phyloP scores from a whole-genome alignment of 129 eudicot species.

The Apium graveolens region DNA sequence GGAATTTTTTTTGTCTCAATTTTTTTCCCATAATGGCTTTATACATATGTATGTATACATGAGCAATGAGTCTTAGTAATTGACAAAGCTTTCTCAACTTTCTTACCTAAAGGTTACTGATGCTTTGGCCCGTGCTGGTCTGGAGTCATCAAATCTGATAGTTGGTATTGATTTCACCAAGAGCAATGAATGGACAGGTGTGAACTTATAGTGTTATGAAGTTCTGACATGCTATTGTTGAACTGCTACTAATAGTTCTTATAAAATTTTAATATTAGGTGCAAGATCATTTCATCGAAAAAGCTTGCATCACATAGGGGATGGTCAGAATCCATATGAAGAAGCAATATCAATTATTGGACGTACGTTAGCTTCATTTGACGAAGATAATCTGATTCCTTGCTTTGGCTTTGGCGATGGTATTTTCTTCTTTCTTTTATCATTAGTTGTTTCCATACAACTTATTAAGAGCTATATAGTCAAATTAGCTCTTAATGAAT shows the following conservation, averaged over 20 bases:
- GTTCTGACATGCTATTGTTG: not conserved
- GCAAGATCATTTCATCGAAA: constrained; percentile 77
- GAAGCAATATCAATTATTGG: constrained; percentile 93
- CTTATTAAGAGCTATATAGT: not conserved
- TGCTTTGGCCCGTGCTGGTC: constrained; percentile 75
- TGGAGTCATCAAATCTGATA: constrained; percentile 79
- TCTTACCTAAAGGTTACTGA: constrained; percentile 50
- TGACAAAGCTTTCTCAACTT: not conserved
- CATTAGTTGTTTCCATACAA: not conserved
- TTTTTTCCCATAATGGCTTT: not conserved
- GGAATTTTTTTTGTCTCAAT: not conserved
- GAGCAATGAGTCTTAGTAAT: not conserved
- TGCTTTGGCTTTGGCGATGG: constrained; percentile 97
- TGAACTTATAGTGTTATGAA: not conserved
- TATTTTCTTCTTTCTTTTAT: constrained; percentile 13
- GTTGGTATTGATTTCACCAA: constrained; percentile 89
- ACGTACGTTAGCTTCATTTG: constrained; percentile 76
- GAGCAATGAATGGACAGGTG: constrained; percentile 96
- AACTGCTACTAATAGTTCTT: not conserved
- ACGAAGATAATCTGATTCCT: constrained; percentile 88
- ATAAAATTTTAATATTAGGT: constrained; percentile 30
- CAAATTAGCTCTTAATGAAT: not conserved
- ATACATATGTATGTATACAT: not conserved
- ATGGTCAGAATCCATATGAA: constrained; percentile 69
- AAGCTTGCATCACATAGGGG: constrained; percentile 85